phyloP scores from a whole-genome alignment of 352 stramenopile species.

The Globisporangium uncinulatum region DNA sequence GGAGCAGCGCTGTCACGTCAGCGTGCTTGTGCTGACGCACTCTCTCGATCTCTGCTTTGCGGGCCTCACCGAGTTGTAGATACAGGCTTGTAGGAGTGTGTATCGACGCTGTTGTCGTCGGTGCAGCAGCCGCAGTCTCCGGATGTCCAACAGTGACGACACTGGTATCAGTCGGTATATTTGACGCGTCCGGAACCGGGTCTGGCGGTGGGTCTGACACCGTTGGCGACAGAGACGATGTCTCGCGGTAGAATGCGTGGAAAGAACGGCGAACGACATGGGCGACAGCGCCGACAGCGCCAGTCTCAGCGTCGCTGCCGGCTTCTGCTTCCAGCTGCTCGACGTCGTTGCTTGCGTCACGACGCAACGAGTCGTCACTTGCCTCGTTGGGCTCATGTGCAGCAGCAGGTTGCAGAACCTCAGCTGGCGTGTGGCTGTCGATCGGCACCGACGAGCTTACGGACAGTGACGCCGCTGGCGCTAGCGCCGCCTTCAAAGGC shows the following conservation, averaged over 20 bases:
- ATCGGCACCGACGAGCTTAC: too few species aligned
- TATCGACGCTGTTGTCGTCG: not conserved
- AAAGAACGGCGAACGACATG: conserved; percentile 77
- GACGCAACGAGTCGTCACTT: not conserved
- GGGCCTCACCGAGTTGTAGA: conserved; percentile 24
- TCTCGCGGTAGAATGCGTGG: conserved; percentile 37
- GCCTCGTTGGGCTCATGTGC: not conserved
- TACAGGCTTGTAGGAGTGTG: conserved; percentile 18
- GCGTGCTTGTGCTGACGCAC: conserved; percentile 25
- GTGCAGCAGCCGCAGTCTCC: not conserved
- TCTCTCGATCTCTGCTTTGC: conserved; percentile 32
- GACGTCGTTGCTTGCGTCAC: not conserved
- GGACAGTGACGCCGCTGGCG: too few species aligned
- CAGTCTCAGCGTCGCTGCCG: conserved; percentile 41
- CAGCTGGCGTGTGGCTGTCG: too few species aligned
- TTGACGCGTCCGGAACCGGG: not conserved
- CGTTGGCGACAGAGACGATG: not conserved
- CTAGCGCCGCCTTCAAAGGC: not conserved
- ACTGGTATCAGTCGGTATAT: not conserved
- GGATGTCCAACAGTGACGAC: too few species aligned
- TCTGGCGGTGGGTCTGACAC: not conserved
- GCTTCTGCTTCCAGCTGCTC: not conserved
- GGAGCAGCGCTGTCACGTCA: conserved; percentile 28
- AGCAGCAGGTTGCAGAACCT: too few species aligned
- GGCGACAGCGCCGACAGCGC: conserved; percentile 61